Evolutionary conservation across 73 alveolate genomes (phyloP).

Genomic region (Paramecium bursaria): DNA sequence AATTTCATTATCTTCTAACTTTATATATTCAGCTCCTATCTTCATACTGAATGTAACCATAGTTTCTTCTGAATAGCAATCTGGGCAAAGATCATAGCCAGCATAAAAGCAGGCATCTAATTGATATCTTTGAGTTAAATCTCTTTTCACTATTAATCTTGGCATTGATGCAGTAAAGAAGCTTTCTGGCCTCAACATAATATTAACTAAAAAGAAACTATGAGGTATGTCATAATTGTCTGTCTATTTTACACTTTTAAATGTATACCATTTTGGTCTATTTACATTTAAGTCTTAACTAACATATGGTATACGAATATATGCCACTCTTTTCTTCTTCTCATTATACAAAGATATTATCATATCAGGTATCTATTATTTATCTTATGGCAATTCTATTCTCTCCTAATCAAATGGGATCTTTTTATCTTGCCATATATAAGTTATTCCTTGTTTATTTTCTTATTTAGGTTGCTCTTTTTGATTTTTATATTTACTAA

Average conservation of each 20-base stretch:
- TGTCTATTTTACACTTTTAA: constrained; percentile 59
- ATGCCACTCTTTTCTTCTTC: constrained; percentile 62
- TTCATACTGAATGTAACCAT: constrained; percentile 2
- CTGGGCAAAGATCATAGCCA: constrained; percentile 68
- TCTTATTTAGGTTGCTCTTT: neutral
- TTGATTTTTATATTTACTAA: constrained; percentile 73
- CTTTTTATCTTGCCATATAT: constrained; percentile 50
- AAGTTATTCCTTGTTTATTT: constrained; percentile 22
- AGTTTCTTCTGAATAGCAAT: constrained; percentile 53
- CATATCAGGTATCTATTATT: constrained; percentile 85
- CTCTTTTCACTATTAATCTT: constrained; percentile 50
- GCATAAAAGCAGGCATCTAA: constrained; percentile 63
- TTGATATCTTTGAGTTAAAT: constrained; percentile 10
- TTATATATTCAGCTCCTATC: constrained; percentile 57
- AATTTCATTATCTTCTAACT: constrained; percentile 12
- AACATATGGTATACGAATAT: constrained; percentile 54
- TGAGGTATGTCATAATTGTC: constrained; percentile 62
- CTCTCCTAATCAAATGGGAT: constrained; percentile 62
- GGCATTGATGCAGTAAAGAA: constrained; percentile 32
- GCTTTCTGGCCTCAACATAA: constrained; percentile 49
- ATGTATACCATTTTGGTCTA: constrained; percentile 69
- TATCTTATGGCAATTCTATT: constrained; percentile 81
- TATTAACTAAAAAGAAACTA: constrained; percentile 57
- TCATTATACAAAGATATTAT: constrained; percentile 76
- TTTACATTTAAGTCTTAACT: constrained; percentile 56